phyloP scores from a whole-genome alignment of 192 early-diverging fungal species.

The Chytriomyces confervae region DNA sequence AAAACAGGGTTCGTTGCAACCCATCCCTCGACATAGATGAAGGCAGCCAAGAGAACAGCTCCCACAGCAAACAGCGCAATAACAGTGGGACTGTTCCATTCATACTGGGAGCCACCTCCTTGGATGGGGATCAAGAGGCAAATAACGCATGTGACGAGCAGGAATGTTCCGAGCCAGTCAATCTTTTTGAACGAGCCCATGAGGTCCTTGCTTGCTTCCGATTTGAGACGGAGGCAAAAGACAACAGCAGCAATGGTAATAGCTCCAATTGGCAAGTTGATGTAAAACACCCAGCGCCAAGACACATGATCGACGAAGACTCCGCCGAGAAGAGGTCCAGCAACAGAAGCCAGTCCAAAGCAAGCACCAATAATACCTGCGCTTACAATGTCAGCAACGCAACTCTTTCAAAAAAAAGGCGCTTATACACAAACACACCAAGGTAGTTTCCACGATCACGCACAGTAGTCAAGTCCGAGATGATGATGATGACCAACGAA shows the following conservation, averaged over 20 bases:
- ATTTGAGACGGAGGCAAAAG: slow-evolving; percentile 56
- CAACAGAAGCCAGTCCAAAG: slow-evolving; percentile 74
- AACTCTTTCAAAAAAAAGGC: too few relatives aligned
- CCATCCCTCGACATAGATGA: slow-evolving; percentile 71
- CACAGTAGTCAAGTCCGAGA: slow-evolving; percentile 60
- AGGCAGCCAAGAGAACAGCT: slow-evolving; percentile 46
- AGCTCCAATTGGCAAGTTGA: slow-evolving; percentile 34
- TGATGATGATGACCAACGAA: slow-evolving; percentile 63
- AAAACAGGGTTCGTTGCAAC: slow-evolving; percentile 73
- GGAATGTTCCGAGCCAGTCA: slow-evolving; percentile 50
- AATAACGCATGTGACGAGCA: slow-evolving; percentile 30
- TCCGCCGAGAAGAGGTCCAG: slow-evolving; percentile 85
- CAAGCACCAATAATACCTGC: slow-evolving; percentile 66
- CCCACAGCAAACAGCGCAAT: slow-evolving; percentile 68
- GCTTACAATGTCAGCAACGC: too few relatives aligned
- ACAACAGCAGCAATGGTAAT: slow-evolving; percentile 43
- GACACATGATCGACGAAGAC: slow-evolving; percentile 69
- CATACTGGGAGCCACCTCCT: slow-evolving; percentile 69
- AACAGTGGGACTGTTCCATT: slow-evolving; percentile 62
- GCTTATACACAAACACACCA: slow-evolving; percentile 19
- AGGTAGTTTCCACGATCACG: slow-evolving; percentile 79
- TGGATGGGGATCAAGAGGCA: slow-evolving; percentile 35
- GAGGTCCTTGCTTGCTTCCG: slow-evolving; percentile 16
- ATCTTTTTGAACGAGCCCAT: slow-evolving; percentile 48
- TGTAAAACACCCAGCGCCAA: slow-evolving; percentile 64